Evolutionary conservation across 2,329 filamentous ascomycete genomes (phyloP).

Genomic region (Aspergillus oerlinghausenensis): DNA sequence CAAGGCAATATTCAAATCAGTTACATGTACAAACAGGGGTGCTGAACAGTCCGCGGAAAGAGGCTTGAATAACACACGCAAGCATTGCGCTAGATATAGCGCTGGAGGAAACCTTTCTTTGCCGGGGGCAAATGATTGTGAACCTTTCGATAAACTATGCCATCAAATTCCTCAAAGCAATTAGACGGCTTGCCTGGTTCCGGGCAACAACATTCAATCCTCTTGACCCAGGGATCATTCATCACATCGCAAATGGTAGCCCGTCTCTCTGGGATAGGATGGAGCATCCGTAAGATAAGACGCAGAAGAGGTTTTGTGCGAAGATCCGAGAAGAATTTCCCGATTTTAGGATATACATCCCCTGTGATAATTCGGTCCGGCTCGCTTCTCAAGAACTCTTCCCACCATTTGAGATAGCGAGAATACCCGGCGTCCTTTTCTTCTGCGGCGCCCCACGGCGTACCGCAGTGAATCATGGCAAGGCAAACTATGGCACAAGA

Average conservation of each 20-base stretch:
- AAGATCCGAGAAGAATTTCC: slow-evolving; percentile 60
- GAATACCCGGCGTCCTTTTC: slow-evolving; percentile 57
- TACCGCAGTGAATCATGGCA: slow-evolving; percentile 66
- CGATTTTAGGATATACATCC: slow-evolving; percentile 61
- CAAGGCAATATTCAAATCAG: background rate
- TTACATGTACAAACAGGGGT: background rate
- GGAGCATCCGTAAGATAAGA: slow-evolving; percentile 74
- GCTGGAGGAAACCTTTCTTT: slow-evolving; percentile 23
- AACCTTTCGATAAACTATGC: slow-evolving; percentile 2
- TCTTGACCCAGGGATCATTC: slow-evolving; percentile 67
- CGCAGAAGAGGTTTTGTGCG: slow-evolving; percentile 51
- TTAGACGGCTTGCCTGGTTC: slow-evolving; percentile 25
- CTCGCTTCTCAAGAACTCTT: slow-evolving; percentile 59
- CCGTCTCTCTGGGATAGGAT: slow-evolving; percentile 69
- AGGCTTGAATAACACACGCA: slow-evolving; percentile 22
- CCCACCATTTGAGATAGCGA: slow-evolving; percentile 63
- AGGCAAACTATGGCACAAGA: slow-evolving; percentile 79
- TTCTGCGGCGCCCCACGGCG: slow-evolving; percentile 69
- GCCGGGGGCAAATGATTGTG: slow-evolving; percentile 31
- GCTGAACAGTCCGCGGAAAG: slow-evolving; percentile 4
- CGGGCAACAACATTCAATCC: slow-evolving; percentile 72
- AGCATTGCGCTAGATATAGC: slow-evolving; percentile 14
- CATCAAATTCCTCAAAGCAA: background rate
- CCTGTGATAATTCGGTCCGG: slow-evolving; percentile 50
- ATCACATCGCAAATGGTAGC: slow-evolving; percentile 65